Evolutionary conservation across 768 basidiomycete species (phyloP).

Genomic region (Hypsizygus marmoreus): DNA sequence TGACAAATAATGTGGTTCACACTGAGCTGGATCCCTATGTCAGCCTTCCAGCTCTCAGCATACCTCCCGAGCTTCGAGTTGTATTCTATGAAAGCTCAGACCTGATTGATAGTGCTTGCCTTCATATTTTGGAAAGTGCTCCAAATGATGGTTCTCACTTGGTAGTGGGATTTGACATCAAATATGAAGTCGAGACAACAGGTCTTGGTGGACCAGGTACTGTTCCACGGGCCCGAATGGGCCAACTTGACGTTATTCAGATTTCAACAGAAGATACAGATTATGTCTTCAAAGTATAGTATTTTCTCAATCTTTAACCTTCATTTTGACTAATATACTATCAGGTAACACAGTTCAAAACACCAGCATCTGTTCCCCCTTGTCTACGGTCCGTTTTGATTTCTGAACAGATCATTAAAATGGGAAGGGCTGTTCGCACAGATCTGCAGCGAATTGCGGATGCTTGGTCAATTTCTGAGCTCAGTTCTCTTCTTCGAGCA

Average conservation of each 20-base stretch:
- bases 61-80: not conserved
- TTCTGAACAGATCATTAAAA: not conserved
- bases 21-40: not conserved
- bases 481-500: not conserved
- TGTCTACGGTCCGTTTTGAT: not conserved
- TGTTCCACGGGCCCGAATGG: not conserved
- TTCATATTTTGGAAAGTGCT: constrained; percentile 1
- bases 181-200: constrained; percentile 6
- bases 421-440: not conserved
- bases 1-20: not conserved
- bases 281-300: constrained; percentile 4
- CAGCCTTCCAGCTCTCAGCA: not conserved
- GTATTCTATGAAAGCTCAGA: not conserved
- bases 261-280: not conserved
- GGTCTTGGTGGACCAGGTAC: constrained; percentile 1
- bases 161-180: constrained; percentile 1
- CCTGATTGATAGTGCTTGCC: constrained; percentile 6
- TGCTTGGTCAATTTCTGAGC: not conserved
- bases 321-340: not conserved
- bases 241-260: constrained; percentile 6
- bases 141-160: not conserved
- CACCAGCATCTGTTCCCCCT: not conserved
- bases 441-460: constrained; percentile 1
- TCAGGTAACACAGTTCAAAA: constrained; percentile 3
- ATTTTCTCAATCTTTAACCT: not conserved